These are phyloP conservation scores for Aeschynomene evenia DNA, from an alignment of 306 rosid genomes.

Conservation along the genomic window DNA sequence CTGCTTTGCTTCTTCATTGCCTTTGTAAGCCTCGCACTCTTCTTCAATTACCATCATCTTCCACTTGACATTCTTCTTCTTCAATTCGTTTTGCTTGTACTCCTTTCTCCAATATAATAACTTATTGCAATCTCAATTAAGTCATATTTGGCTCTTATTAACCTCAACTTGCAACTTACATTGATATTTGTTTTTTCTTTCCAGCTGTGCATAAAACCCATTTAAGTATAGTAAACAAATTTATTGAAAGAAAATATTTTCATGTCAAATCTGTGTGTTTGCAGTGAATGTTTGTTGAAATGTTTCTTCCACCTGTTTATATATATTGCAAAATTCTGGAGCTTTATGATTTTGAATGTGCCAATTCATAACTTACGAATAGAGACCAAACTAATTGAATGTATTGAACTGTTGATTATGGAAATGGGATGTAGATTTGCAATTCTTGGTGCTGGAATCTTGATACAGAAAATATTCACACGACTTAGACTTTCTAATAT, in stretches of 20 bases:
- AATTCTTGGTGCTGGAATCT: neutral
- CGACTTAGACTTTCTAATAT: neutral
- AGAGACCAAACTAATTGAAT: neutral
- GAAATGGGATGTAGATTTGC: neutral
- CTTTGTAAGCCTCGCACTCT: neutral
- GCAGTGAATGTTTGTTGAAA: conserved; percentile 13
- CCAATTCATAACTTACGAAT: neutral
- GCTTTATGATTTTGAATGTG: neutral
- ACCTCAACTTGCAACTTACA: neutral
- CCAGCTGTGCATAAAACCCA: neutral
- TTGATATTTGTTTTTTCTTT: neutral
- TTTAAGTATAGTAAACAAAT: neutral
- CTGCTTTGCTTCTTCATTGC: neutral
- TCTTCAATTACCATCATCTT: neutral
- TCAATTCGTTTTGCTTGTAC: neutral
- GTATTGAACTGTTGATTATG: neutral
- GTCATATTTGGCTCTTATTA: neutral
- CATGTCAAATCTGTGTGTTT: neutral
- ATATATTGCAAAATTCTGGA: neutral
- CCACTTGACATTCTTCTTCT: neutral
- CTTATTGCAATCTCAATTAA: neutral
- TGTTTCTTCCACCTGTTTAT: neutral
- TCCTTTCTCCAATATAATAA: neutral
- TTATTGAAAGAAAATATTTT: neutral
- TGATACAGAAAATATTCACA: neutral